Base-by-base conservation (phyloP, 768 basidiomycete genomes). In the Crepidotus variabilis region DNA sequence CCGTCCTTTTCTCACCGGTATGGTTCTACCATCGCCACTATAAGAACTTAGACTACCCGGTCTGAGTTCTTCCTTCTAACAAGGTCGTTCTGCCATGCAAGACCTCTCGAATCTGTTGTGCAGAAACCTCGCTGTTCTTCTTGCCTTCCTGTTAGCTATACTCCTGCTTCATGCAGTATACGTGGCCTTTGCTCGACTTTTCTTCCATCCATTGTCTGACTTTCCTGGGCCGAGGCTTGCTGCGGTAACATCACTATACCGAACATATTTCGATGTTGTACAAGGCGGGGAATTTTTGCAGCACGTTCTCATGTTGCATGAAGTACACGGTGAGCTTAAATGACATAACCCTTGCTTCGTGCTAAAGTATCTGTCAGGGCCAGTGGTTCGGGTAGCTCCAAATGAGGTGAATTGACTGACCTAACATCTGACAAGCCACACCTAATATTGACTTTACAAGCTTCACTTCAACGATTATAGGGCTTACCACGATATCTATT, bases 361-460 rank as follows among this genome's bases (percentile, higher is more conserved):
- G 47, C 35, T 48, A 50, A 48, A 28, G 33, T 35, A 5, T 16
- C 13, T 53, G 14, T 32, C 34, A 77, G 75, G 75, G 7, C 61
- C 69, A n/a, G 70, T 75, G 13, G 63, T 77, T 21, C 68, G 75
- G 50, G 70, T 74, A 58, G 72, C 68, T 7, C 75, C 75, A 11
- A 75, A 76, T 55, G 72, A 75, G 59, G 74, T 74, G 43, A 18
- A 50, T 23, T 21, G n/a, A 28, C 28, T 22, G 45, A 14, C 54
- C 21, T 32, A 28, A 6, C 43, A 46, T 32, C n/a, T 23, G 14
- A 20, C 24, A 35, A 47, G 24, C 47, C 34, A 21, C n/a, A 10
- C 13, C 24, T 36, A 51, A 39, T 33, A 20, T 39, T 35, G 33
- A 11, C 32, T 4, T 28, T 28, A 28, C 28, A 4, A 77, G 75